phyloP scores from a whole-genome alignment of 2,329 filamentous ascomycete genomes.

The Diaporthe caulivora region DNA sequence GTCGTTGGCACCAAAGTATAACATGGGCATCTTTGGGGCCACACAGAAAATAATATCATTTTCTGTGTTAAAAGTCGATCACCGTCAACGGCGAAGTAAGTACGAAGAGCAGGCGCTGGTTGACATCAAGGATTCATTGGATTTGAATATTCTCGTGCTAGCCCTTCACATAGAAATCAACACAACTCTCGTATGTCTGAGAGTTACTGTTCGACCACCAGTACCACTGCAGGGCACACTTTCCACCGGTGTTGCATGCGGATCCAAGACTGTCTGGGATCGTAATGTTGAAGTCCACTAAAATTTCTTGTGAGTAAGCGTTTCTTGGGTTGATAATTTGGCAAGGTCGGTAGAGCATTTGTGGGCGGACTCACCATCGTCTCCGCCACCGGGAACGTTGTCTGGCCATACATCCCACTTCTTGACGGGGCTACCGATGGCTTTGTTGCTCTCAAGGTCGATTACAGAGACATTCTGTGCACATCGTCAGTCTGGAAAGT shows the following conservation, averaged over 20 bases:
- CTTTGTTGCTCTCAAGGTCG: not conserved
- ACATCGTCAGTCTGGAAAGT: not conserved
- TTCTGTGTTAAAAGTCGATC: not conserved
- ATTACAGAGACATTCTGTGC: slow-evolving; percentile 16
- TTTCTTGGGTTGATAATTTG: not conserved
- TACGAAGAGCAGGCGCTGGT: not conserved
- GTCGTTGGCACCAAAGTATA: not conserved
- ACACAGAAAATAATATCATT: not conserved
- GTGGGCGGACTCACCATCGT: not conserved
- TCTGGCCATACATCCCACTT: slow-evolving; percentile 17
- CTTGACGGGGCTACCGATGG: slow-evolving; percentile 8
- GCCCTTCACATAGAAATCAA: slow-evolving; percentile 18
- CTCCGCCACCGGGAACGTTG: not conserved
- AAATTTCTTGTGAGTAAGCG: not conserved
- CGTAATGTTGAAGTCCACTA: slow-evolving; percentile 24
- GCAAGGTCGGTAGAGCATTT: not conserved
- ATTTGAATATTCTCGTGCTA: not conserved
- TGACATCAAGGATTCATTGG: not conserved
- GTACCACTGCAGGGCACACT: slow-evolving; percentile 22
- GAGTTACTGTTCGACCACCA: slow-evolving; percentile 26
- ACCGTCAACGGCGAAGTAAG: not conserved
- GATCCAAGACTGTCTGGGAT: not conserved
- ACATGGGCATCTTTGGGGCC: not conserved
- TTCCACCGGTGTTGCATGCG: not conserved
- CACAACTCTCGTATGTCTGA: slow-evolving; percentile 19